Evolutionary conservation across 768 basidiomycete species (phyloP), one percentile per base, ranked within the genome.

Genomic region (Candolleomyces eurysporus): DNA sequence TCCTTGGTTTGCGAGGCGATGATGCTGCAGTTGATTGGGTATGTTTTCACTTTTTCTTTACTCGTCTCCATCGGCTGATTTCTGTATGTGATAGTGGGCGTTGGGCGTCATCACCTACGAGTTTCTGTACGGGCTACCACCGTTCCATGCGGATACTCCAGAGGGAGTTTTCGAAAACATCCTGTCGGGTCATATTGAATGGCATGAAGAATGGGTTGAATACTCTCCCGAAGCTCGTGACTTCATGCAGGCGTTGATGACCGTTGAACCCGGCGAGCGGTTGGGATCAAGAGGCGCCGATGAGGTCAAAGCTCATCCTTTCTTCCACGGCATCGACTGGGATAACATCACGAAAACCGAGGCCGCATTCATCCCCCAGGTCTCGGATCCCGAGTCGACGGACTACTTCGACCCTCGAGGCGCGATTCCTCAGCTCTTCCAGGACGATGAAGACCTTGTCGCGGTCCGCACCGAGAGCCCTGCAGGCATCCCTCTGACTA

Each of bases 141-240:
- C 97, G 3, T 99, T 99, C 83, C 94, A 98, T 69, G 96, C 93
- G 52, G 95, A 98, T 62, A 92, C 92, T 8, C 96, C 97, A 0
- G 95, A 97, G 73, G 92, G 91, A 75, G 96, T 99, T 4, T 98
- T 99, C 68, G 96, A 97, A 76, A 98, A 98, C 71, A 98, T 98
- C 69, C 82, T 98, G 21, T 97, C 96, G 11, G 89, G 95, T 5
- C 88, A 90, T 32, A 84, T 98, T 69, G 90, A 96, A 62, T 99
- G 96, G 96, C 92, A 97, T 71, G 94, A 97, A 66, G 94, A 96
- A 48, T 93, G 89, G 81, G 78, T 95, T 17, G 92, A 95, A 59
- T 87, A 87, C 66, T 92, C 93, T 14, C 82, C 84, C 13, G 94
- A 96, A 69, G 91, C 91, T 26, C 86, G 86, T 58, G 92, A 98